A percentile compares a stretch with the other conserved stretches of the same genome.
phyloP scores from a whole-genome alignment of 2,329 filamentous ascomycete species.

The Microcyclospora pomicola region DNA sequence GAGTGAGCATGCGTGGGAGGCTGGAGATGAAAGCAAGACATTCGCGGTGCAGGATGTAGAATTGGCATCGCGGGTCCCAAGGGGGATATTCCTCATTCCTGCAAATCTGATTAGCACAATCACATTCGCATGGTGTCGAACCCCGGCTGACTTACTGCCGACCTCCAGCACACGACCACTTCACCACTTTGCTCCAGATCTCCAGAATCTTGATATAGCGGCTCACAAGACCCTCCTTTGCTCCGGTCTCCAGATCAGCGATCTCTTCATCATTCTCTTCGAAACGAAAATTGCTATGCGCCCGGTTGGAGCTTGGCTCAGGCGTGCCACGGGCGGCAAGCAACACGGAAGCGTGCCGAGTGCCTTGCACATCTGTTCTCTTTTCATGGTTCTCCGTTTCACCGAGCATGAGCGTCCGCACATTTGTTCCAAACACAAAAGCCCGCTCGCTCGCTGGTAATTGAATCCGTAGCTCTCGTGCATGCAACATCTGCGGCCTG shows the following conservation, averaged over 20 bases:
- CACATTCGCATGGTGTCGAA: not conserved
- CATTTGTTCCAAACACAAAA: constrained; percentile 49
- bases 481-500: constrained; percentile 44
- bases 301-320: constrained; percentile 8
- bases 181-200: constrained; percentile 42
- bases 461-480: constrained; percentile 49
- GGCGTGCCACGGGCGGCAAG: constrained; percentile 13
- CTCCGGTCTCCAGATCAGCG: constrained; percentile 39
- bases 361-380: constrained; percentile 28
- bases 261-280: constrained; percentile 26
- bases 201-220: constrained; percentile 41
- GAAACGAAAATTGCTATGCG: not conserved
- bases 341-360: constrained; percentile 33
- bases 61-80: constrained; percentile 44
- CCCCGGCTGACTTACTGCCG: constrained; percentile 29
- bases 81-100: constrained; percentile 41
- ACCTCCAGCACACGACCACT: constrained; percentile 45
- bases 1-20: constrained; percentile 43
- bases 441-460: constrained; percentile 53
- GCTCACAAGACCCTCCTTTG: constrained; percentile 33
- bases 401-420: constrained; percentile 36
- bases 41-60: constrained; percentile 38
- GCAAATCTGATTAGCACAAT: constrained; percentile 9
- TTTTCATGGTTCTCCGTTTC: constrained; percentile 28
- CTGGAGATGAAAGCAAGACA: constrained; percentile 40